phyloP scores from a whole-genome alignment of 2,329 filamentous ascomycete genomes.

The Rhinocladiella similis region DNA sequence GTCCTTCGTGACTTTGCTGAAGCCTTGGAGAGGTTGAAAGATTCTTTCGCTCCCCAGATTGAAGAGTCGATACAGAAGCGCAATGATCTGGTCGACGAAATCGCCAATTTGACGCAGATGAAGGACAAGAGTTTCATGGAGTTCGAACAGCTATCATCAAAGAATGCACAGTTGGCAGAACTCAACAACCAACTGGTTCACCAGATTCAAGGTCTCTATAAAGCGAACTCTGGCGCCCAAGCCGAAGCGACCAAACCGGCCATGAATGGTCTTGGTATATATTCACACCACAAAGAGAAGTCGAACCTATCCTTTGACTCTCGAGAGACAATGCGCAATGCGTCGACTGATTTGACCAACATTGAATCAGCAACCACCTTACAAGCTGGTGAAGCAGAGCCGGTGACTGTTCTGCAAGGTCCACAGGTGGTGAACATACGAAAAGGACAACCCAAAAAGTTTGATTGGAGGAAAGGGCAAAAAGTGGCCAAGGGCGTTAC shows the following conservation, averaged over 20 bases:
- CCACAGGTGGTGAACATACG: constrained; percentile 95
- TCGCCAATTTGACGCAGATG: constrained; percentile 75
- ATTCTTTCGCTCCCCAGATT: constrained; percentile 72
- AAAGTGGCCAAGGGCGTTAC: constrained; percentile 91
- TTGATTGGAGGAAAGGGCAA: constrained; percentile 98
- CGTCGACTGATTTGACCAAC: constrained; percentile 48
- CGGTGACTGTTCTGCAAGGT: constrained; percentile 61
- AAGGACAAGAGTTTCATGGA: constrained; percentile 93
- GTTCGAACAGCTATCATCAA: constrained; percentile 90
- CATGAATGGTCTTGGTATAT: constrained; percentile 65
- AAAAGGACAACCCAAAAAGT: constrained; percentile 92
- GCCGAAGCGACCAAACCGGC: constrained; percentile 42
- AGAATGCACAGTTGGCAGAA: constrained; percentile 90
- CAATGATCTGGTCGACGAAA: constrained; percentile 81
- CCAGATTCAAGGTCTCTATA: constrained; percentile 91
- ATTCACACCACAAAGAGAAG: constrained; percentile 55
- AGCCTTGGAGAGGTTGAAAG: constrained; percentile 69
- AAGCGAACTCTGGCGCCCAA: constrained; percentile 63
- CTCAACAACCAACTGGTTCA: constrained; percentile 95
- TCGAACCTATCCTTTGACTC: constrained; percentile 45
- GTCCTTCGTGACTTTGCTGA: constrained; percentile 64
- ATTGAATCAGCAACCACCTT: constrained; percentile 62
- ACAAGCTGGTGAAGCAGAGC: constrained; percentile 67
- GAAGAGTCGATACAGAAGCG: constrained; percentile 89
- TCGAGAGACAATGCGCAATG: constrained; percentile 43